Conservation (phyloP, 768 basidiomycete species). For the Cytidiella melzeri region DNA sequence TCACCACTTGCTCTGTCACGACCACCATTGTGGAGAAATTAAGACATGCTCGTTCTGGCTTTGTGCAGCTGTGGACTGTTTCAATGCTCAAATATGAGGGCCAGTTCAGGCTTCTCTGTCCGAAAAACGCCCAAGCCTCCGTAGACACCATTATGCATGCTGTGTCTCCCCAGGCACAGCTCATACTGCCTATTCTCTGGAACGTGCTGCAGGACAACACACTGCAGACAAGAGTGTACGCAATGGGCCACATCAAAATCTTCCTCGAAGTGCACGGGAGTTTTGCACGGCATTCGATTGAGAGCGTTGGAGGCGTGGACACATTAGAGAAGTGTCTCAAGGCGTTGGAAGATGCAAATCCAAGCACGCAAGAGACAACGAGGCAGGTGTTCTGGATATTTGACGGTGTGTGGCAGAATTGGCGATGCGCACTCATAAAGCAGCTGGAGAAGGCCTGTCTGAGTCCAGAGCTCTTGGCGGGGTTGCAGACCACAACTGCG, state of each 20-base stretch:
- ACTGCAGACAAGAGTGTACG: slow-evolving; percentile 64
- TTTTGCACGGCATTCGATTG: slow-evolving; percentile 59
- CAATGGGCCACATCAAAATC: slow-evolving; percentile 61
- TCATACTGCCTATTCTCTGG: slow-evolving; percentile 64
- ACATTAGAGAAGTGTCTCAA: slow-evolving; percentile 67
- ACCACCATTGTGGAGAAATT: neutral
- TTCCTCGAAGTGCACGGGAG: slow-evolving; percentile 71
- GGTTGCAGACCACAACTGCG: slow-evolving; percentile 33
- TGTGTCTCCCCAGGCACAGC: slow-evolving; percentile 65
- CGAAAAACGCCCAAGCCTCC: slow-evolving; percentile 62
- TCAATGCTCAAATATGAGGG: slow-evolving; percentile 66
- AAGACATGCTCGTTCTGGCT: neutral
- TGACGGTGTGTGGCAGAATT: slow-evolving; percentile 66
- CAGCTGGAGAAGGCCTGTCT: slow-evolving; percentile 86
- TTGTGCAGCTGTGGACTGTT: slow-evolving; percentile 40
- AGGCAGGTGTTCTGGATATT: slow-evolving; percentile 79
- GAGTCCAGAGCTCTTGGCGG: slow-evolving; percentile 36
- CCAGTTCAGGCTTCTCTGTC: slow-evolving; percentile 69
- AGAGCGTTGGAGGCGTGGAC: slow-evolving; percentile 62
- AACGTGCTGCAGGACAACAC: slow-evolving; percentile 74
- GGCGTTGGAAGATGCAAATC: slow-evolving; percentile 72
- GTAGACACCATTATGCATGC: slow-evolving; percentile 65
- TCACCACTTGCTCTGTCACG: slow-evolving; percentile 1
- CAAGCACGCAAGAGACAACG: slow-evolving; percentile 67
- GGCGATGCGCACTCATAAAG: slow-evolving; percentile 64